Percentiles rank a stretch among this genome's conserved stretches.
Evolutionary conservation across 2,329 filamentous ascomycete species (phyloP).

Genomic region (Scolecobasidium constrictum): DNA sequence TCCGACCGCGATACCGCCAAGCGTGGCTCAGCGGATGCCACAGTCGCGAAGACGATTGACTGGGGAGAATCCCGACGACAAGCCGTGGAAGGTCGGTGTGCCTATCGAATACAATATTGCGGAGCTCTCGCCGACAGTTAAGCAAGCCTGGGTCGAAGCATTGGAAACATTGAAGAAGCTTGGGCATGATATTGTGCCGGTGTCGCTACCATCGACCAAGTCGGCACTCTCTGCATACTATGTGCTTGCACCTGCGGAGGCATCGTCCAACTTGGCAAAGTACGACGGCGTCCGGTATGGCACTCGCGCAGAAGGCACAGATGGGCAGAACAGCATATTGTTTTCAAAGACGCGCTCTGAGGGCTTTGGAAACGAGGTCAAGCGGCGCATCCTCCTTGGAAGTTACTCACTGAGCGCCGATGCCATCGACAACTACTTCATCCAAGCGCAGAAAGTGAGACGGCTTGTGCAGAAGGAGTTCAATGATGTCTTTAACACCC

Average conservation of each 20-base stretch:
- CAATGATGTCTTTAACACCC: conserved; percentile 59
- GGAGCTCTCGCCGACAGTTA: conserved; percentile 63
- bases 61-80: not conserved
- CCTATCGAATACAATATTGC: conserved; percentile 76
- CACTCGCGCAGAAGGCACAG: conserved; percentile 41
- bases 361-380: conserved; percentile 71
- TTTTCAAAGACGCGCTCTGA: conserved; percentile 6
- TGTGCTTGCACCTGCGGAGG: conserved; percentile 86
- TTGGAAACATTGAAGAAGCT: conserved; percentile 47
- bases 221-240: conserved; percentile 91
- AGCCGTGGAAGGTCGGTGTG: conserved; percentile 42
- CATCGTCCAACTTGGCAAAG: conserved; percentile 89
- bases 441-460: conserved; percentile 82
- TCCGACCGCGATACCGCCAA: not conserved
- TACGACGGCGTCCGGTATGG: conserved; percentile 97
- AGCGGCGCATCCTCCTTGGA: conserved; percentile 76
- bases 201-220: conserved; percentile 74
- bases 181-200: conserved; percentile 63
- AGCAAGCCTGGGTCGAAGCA: conserved; percentile 55
- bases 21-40: not conserved
- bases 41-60: not conserved
- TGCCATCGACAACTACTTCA: conserved; percentile 92
- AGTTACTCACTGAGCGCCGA: conserved; percentile 82
- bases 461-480: conserved; percentile 80
- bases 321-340: conserved; percentile 40